phyloP scores from a whole-genome alignment of 352 stramenopile genomes.

The Phytophthora chlamydospora region DNA sequence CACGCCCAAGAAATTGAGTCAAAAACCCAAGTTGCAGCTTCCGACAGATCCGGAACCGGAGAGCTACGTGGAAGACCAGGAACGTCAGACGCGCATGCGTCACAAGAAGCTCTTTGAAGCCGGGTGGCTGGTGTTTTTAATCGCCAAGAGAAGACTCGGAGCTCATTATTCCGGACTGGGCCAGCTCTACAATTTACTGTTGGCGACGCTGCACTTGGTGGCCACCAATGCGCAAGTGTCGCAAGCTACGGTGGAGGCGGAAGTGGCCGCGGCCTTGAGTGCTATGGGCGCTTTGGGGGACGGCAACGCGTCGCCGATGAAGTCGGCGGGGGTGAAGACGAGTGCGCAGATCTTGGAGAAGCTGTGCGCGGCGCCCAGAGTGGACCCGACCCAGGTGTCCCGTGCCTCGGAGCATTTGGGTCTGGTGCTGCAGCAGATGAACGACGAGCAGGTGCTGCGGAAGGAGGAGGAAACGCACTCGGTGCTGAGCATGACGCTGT shows the following conservation, averaged over 20 bases:
- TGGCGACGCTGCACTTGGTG: conserved; percentile 77
- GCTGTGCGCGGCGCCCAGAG: conserved; percentile 56
- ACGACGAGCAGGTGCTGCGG: conserved; percentile 31
- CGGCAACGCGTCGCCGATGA: conserved; percentile 26
- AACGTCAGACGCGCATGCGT: conserved; percentile 19
- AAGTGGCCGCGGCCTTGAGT: conserved; percentile 80
- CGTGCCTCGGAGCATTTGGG: conserved; percentile 46
- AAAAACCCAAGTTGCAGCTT: conserved; percentile 1
- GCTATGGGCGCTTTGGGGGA: conserved; percentile 53
- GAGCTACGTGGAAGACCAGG: conserved; percentile 13
- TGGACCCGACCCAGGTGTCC: conserved; percentile 51
- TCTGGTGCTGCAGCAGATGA: conserved; percentile 49
- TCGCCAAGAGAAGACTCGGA: conserved; percentile 53
- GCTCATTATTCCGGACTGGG: conserved; percentile 63
- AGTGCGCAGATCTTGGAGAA: conserved; percentile 47
- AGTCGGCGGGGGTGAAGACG: conserved; percentile 10
- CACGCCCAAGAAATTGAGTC: conserved; percentile 19
- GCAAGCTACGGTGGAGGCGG: conserved; percentile 68
- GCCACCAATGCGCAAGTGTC: conserved; percentile 39
- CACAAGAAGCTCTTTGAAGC: conserved; percentile 58
- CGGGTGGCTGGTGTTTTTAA: conserved; percentile 81
- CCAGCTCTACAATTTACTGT: conserved; percentile 77
- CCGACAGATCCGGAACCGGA: conserved; percentile 32
- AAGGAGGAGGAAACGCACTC: conserved; percentile 4
- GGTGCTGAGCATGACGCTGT: conserved; percentile 35